Evolutionary conservation across 2,329 filamentous ascomycete species (phyloP), one percentile per base, ranked within the genome.

Genomic region (Furcasterigmium sp.): DNA sequence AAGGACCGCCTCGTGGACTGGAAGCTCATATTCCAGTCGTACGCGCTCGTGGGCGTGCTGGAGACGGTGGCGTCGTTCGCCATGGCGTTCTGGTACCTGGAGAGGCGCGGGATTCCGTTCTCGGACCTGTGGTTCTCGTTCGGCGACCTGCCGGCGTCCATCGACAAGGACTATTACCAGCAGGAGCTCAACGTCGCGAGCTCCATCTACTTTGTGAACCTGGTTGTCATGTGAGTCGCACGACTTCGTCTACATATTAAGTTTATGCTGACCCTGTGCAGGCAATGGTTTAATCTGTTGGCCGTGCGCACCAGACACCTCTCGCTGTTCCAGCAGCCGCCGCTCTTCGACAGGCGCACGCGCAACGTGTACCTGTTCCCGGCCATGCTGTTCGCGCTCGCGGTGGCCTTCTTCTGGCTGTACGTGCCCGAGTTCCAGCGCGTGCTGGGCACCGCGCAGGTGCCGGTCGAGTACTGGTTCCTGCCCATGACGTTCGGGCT

Each of bases 141-240:
- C 55, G 82, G 82, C 40, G 54, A 61, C 3, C 53, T 74, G 4
- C 76, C 73, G 9, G 69, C 53, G 44, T 66, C 57, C 56, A 70
- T 78, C 10, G 73, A 76, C 41, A 61, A 72, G 2, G 76, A 77
- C 37, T 75, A 72, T 44, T 78, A 82, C 53, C 65, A 63, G 0
- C 60, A 67, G 21, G 72, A 77, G 48, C 64, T 85, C 19, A 84
- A 82, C 49, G 72, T 76, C 47, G 84, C 84, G 0, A 84, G 78
- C 29, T 85, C 81, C 14, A 82, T 91, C 46, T 91, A 91, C 62
- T 91, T 91, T 53, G 77, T 90, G 51, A 91, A 83, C 46, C 67
- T 91, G 18, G 86, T 91, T 3, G 81, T 91, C 39, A 88, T 91
- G 84, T 26, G 23, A 26, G 23, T 26, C n/a, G n/a, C n/a, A n/a